A percentile compares a stretch with the other conserved stretches of the same genome.
phyloP scores from a whole-genome alignment of 768 basidiomycete species.

The Mycena belliarum region DNA sequence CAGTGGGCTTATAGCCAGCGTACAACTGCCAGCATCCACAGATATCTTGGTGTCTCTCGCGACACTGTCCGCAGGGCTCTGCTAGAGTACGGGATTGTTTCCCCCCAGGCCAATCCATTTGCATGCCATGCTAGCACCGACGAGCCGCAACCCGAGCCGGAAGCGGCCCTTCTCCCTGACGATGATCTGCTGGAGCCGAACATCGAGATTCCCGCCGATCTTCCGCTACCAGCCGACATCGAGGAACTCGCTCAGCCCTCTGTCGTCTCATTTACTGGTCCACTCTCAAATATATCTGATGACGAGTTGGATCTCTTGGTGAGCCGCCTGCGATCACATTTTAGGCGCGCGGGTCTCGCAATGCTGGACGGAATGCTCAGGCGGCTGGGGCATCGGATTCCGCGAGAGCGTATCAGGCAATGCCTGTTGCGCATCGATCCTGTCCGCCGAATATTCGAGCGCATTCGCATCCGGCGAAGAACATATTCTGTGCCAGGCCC shows the following conservation, averaged over 20 bases:
- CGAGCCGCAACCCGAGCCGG: neutral
- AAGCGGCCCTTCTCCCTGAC: neutral
- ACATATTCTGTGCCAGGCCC: constrained; percentile 30
- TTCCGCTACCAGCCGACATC: neutral
- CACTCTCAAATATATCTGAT: neutral
- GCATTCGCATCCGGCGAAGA: constrained; percentile 20
- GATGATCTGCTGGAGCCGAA: constrained; percentile 19
- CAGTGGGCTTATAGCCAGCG: constrained; percentile 23
- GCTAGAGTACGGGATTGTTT: constrained; percentile 23
- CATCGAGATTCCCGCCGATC: constrained; percentile 6
- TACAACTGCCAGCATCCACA: constrained; percentile 15
- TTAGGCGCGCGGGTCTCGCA: constrained; percentile 14
- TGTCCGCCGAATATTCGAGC: constrained; percentile 17
- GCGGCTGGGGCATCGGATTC: constrained; percentile 12
- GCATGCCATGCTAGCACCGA: neutral
- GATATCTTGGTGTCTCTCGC: constrained; percentile 16
- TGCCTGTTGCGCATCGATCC: constrained; percentile 20
- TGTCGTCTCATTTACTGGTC: constrained; percentile 3
- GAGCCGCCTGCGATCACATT: constrained; percentile 9
- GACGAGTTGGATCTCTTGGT: constrained; percentile 17
- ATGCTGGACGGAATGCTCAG: constrained; percentile 26
- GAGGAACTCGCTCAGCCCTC: neutral
- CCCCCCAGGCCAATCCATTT: constrained; percentile 24
- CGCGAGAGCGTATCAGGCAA: constrained; percentile 14
- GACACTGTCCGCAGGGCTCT: constrained; percentile 23